A percentile compares a stretch with the other conserved stretches of the same genome.
These are phyloP conservation scores for Encephalitozoon hellem DNA, from an alignment of 371 early-diverging fungal genomes.

Conservation along the genomic window DNA sequence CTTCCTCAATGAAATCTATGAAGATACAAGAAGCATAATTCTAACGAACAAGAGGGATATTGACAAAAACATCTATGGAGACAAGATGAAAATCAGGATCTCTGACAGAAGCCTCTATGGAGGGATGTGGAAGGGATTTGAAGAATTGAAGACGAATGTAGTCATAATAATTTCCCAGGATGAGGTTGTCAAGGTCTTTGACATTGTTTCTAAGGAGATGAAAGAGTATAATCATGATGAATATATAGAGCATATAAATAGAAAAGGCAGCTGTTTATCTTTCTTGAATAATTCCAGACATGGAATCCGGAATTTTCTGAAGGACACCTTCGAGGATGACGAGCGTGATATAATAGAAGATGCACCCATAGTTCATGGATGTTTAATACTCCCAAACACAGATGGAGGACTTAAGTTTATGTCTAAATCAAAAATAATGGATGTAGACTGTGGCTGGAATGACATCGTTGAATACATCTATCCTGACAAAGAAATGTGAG, in stretches of 20 bases:
- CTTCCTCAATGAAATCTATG: neutral
- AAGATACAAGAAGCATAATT: neutral
- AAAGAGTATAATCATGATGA: neutral
- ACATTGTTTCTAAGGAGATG: neutral
- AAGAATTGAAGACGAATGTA: neutral
- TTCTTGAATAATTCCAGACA: neutral
- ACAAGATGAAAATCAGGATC: neutral
- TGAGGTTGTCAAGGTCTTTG: neutral
- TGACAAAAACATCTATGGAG: neutral
- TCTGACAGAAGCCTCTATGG: neutral
- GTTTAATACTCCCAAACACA: conserved; percentile 3
- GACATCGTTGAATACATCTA: neutral
- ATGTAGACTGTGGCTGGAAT: neutral
- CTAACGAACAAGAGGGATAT: conserved; percentile 1
- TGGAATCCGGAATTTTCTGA: neutral
- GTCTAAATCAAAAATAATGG: neutral
- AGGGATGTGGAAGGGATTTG: neutral
- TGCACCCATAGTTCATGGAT: neutral
- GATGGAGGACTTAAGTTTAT: conserved; percentile 7
- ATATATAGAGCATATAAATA: neutral
- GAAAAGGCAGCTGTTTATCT: neutral
- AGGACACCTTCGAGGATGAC: neutral
- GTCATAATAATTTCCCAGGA: neutral
- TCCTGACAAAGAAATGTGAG: neutral
- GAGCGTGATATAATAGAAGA: neutral